Base-by-base conservation (phyloP, 2,329 filamentous ascomycete genomes). In the Aspergillus niger region DNA sequence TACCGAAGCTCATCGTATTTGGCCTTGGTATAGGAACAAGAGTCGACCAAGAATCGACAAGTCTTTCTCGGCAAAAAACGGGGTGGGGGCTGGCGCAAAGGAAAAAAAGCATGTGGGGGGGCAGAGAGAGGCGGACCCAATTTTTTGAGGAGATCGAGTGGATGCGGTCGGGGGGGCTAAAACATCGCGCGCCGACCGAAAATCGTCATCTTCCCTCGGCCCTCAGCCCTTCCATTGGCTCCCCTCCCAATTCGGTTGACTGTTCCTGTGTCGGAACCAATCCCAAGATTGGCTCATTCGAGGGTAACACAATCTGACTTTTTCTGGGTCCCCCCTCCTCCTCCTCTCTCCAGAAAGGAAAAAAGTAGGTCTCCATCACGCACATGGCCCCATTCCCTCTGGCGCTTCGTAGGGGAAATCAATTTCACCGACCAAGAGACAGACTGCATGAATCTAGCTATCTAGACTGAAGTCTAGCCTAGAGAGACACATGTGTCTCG, bases 141-240 rank as follows among this genome's bases (percentile, higher is more conserved):
- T 39, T 22, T 55, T 55, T 55, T 20, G 41, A 44, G 53, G 39
- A 55, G 53, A 55, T 55, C 53, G 22, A 55, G 53, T 55, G 53
- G 53, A 55, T 50, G 26, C 53, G 20, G 17, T 43, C 22, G 43
- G 11, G 39, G 32, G 41, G 57, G 17, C 58, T 55, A 55, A 48
- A 53, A 51, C 43, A 24, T 51, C 54, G 52, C 57, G 53, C 58
- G 32, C 58, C 43, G 36, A 49, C 41, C 50, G 51, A 55, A 36
- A 32, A 63, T 60, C 49, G 32, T 58, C 61, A 63, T 60, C 48
- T 47, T 20, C n/a, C 38, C 8, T 44, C 24, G n/a, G 55, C 54
- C 26, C 39, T 17, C 28, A 6, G 28, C 26, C 15, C n/a, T 22
- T 30, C 36, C 36, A 43, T 52, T 28, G 47, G 48, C 13, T 36